Percentiles rank a stretch among this genome's conserved stretches.
Evolutionary conservation across 2,329 filamentous ascomycete species (phyloP).

Genomic region (Sporothrix variecibatus): DNA sequence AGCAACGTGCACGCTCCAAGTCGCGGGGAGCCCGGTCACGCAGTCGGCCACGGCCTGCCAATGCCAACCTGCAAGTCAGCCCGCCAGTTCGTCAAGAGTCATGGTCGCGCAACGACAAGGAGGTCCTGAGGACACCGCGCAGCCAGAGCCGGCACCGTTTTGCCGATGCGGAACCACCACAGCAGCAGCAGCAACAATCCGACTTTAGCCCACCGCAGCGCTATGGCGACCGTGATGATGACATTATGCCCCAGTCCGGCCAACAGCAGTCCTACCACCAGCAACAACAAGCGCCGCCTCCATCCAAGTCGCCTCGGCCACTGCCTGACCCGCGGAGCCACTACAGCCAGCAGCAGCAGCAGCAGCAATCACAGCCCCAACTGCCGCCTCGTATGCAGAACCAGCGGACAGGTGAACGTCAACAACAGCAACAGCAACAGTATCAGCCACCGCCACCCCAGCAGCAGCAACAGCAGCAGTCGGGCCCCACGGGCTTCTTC

Average conservation of each 20-base stretch:
- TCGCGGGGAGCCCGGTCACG: conserved; percentile 31
- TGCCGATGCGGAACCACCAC: conserved; percentile 28
- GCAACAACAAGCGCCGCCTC: conserved; percentile 32
- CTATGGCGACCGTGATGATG: neutral
- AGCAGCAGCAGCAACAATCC: neutral
- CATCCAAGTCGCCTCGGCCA: conserved; percentile 41
- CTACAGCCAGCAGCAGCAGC: conserved; percentile 13
- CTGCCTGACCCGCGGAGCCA: conserved; percentile 43
- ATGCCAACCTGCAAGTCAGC: conserved; percentile 29
- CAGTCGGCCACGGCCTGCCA: conserved; percentile 31
- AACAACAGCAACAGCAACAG: conserved; percentile 19
- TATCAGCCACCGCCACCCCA: conserved; percentile 2
- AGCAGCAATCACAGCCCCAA: conserved; percentile 25
- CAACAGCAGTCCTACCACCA: conserved; percentile 22
- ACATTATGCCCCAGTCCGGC: conserved; percentile 22
- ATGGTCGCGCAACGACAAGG: conserved; percentile 65
- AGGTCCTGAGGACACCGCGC: conserved; percentile 61
- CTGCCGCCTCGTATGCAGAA: neutral
- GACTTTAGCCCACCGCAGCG: conserved; percentile 15
- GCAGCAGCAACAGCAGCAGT: conserved; percentile 17
- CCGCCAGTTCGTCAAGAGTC: conserved; percentile 60
- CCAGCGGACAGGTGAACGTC: conserved; percentile 12
- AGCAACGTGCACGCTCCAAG: conserved; percentile 30
- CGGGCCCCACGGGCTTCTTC: neutral
- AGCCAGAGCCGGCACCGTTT: conserved; percentile 42